Conservation (phyloP, 1,284 basidiomycete species). For the Naganishia liquefaciens region DNA sequence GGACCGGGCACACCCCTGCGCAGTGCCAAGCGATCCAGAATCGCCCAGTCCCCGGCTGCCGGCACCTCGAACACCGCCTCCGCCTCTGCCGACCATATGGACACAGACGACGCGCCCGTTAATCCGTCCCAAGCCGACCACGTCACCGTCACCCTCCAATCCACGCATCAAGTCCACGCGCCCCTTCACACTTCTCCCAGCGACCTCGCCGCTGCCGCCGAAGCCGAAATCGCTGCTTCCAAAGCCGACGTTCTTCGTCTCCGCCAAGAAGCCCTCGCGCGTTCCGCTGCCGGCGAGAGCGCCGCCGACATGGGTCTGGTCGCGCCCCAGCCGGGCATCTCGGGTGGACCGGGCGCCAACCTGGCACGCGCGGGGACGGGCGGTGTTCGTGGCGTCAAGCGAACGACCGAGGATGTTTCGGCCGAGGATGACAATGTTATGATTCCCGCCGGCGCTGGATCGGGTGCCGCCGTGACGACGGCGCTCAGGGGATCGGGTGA, state of each 20-base stretch:
- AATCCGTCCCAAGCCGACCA: constrained; percentile 31
- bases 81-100: neutral
- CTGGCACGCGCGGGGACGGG: constrained; percentile 29
- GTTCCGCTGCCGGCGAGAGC: constrained; percentile 44
- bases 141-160: constrained; percentile 46
- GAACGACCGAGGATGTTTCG: constrained; percentile 40
- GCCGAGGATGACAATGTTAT: constrained; percentile 40
- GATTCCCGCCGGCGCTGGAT: constrained; percentile 31
- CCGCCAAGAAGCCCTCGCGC: constrained; percentile 45
- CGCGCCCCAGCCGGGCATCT: constrained; percentile 37
- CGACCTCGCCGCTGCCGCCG: constrained; percentile 41
- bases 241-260: constrained; percentile 53
- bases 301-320: constrained; percentile 40
- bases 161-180: constrained; percentile 49
- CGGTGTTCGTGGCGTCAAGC: constrained; percentile 45
- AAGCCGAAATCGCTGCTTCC: constrained; percentile 50
- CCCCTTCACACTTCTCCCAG: constrained; percentile 37
- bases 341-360: constrained; percentile 28
- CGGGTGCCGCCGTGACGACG: constrained; percentile 32
- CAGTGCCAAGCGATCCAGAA: constrained; percentile 57
- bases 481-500: constrained; percentile 33
- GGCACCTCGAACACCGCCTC: constrained; percentile 16
- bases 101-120: neutral
- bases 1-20: constrained; percentile 50
- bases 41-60: constrained; percentile 39